Base-by-base conservation (phyloP, 2,329 filamentous ascomycete species). In the Nothophoma quercina region DNA sequence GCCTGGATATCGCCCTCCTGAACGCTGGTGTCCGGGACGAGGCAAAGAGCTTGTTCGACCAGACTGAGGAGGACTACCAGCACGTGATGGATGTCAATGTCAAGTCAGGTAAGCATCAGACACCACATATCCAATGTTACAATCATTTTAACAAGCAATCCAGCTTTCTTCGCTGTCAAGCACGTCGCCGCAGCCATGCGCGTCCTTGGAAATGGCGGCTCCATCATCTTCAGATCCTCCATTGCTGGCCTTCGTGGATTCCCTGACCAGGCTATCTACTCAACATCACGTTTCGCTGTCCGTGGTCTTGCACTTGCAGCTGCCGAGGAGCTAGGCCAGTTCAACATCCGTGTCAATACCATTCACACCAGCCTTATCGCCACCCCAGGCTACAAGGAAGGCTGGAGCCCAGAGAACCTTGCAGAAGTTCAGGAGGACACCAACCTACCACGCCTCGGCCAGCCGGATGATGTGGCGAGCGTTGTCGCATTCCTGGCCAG, bases 351-450 rank as follows among this genome's bases (percentile, higher is more conserved):
- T 22, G 74, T 76, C 46, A 77, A 76, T 58, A 76, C 73, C 2
- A 72, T 77, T 13, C 74, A 76, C 54, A 75, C 73, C 5, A 73
- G 71, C 38, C 73, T 72, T 32, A 69, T 77, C 19, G 68, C 74
- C 29, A 68, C 69, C 2, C 69, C 71, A 6, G 69, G 73, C 47
- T 75, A 72, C 46, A 63, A 66, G 28, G 62, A 70, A 26, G 56
- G 72, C 3, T 75, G 72, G 72, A 66, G 49, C n/a, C 51, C 62
- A 16, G 70, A 75, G 45, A 69, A 68, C 49, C 57, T 75, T 23
- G 69, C 66, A 8, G 67, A 70, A 53, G 51, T 75, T 43, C 59
- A 67, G 46, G 60, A 59, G 7, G 68, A 63, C 12, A 71, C 72
- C n/a, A 66, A 72, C 2, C 54, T 77, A 25, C 73, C 72, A 6